Percentiles rank a stretch among this genome's conserved stretches.
Conservation (phyloP, 192 early-diverging fungal genomes). For the Backusella westeae region DNA sequence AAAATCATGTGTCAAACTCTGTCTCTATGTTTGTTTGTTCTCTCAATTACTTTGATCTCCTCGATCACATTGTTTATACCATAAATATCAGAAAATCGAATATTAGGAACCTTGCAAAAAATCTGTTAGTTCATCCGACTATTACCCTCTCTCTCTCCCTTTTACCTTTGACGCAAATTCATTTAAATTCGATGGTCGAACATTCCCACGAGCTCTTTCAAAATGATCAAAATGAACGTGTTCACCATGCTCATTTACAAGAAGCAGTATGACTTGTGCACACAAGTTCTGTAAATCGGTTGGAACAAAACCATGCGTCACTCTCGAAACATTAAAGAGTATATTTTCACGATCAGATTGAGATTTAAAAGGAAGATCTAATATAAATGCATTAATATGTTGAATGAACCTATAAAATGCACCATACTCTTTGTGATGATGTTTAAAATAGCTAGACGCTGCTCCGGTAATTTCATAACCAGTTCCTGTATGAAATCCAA, state of each 20-base stretch:
- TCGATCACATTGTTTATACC: conserved; percentile 70
- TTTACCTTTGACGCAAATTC: conserved; percentile 48
- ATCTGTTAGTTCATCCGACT: neutral
- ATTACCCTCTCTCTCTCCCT: neutral
- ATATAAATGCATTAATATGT: neutral
- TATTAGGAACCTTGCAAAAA: conserved; percentile 51
- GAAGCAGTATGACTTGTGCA: conserved; percentile 42
- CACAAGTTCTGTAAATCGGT: conserved; percentile 76
- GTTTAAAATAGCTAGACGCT: conserved; percentile 38
- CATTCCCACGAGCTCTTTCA: conserved; percentile 35
- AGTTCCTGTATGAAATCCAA: conserved; percentile 50
- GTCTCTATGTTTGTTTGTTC: neutral
- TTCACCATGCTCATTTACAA: conserved; percentile 44
- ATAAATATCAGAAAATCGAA: conserved; percentile 71
- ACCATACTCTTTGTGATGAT: conserved; percentile 43
- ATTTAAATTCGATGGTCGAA: conserved; percentile 57
- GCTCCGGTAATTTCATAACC: conserved; percentile 42
- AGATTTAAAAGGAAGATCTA: conserved; percentile 50
- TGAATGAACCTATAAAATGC: neutral
- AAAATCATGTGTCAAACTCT: neutral
- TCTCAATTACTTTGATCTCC: conserved; percentile 53
- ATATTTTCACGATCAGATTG: conserved; percentile 29
- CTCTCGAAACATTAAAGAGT: conserved; percentile 42
- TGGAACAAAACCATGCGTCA: conserved; percentile 77
- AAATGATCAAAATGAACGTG: conserved; percentile 39